phyloP scores from a whole-genome alignment of 2,329 filamentous ascomycete species.

The Aphanocladium album region DNA sequence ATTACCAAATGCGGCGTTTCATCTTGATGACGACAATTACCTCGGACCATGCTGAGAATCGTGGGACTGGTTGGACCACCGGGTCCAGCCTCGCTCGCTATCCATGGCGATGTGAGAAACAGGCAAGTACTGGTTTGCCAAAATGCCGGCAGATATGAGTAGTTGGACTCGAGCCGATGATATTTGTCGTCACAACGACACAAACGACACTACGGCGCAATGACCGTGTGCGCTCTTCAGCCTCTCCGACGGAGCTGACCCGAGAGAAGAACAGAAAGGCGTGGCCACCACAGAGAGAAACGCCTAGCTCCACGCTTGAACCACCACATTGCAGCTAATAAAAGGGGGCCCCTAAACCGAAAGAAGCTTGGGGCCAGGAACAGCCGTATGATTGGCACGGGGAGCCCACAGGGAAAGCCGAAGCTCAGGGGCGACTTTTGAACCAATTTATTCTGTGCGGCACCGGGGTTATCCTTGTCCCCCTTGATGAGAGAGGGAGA shows the following conservation, averaged over 20 bases:
- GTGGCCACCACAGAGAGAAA: not conserved
- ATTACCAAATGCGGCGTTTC: not conserved
- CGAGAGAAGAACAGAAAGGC: not conserved
- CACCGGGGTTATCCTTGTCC: not conserved
- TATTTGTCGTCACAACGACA: too few species aligned
- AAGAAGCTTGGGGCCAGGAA: slow-evolving; percentile 16
- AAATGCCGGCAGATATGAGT: too few species aligned
- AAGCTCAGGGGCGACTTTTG: slow-evolving; percentile 4
- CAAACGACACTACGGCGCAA: too few species aligned
- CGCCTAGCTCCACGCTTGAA: not conserved
- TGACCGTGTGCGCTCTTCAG: not conserved
- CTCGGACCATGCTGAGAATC: slow-evolving; percentile 1
- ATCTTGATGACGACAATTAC: slow-evolving; percentile 8
- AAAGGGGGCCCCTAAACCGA: not conserved
- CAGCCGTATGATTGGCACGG: slow-evolving; percentile 17
- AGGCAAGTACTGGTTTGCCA: too few species aligned
- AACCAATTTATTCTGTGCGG: not conserved
- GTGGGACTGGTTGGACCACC: not conserved
- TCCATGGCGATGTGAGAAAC: not conserved
- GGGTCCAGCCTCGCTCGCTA: not conserved
- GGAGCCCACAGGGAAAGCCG: slow-evolving; percentile 9
- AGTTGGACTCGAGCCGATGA: too few species aligned
- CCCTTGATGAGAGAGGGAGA: too few species aligned
- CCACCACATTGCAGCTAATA: not conserved
- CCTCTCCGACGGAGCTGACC: too few species aligned